Evolutionary conservation across 441 rosid genomes (phyloP).

Genomic region (Populus hybrid): DNA sequence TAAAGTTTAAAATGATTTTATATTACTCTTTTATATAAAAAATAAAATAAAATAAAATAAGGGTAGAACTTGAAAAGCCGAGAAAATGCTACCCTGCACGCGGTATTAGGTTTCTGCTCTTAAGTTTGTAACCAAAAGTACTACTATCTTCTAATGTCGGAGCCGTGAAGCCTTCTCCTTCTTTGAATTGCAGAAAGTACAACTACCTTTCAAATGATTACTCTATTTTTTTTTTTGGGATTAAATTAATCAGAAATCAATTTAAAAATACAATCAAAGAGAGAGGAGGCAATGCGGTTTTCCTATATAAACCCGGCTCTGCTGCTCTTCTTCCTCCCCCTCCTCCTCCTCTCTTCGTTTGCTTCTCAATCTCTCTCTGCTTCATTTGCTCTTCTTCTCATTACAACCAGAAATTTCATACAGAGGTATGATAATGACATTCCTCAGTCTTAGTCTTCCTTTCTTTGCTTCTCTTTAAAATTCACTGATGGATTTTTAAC

Average conservation of each 20-base stretch:
- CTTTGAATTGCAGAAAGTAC: not conserved
- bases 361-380: constrained; percentile 4
- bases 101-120: no score
- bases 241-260: not conserved
- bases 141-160: not conserved
- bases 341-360: constrained; percentile 24
- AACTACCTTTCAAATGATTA: no score
- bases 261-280: not conserved
- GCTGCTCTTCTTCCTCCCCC: constrained; percentile 45
- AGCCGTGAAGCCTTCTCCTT: not conserved
- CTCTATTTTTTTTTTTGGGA: not conserved
- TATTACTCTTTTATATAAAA: no score
- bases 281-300: not conserved
- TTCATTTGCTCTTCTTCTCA: constrained; percentile 9
- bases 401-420: not conserved
- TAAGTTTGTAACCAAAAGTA: not conserved
- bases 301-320: constrained; percentile 47
- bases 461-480: constrained; percentile 4
- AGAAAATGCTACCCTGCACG: no score
- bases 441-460: constrained; percentile 18
- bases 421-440: constrained; percentile 25
- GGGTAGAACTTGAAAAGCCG: no score
- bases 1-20: no score
- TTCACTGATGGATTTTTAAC: not conserved
- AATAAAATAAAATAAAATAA: no score